A percentile compares a stretch with the other conserved stretches of the same genome.
phyloP scores from a whole-genome alignment of 2,329 filamentous ascomycete genomes.

The Juglanconis juglandina region DNA sequence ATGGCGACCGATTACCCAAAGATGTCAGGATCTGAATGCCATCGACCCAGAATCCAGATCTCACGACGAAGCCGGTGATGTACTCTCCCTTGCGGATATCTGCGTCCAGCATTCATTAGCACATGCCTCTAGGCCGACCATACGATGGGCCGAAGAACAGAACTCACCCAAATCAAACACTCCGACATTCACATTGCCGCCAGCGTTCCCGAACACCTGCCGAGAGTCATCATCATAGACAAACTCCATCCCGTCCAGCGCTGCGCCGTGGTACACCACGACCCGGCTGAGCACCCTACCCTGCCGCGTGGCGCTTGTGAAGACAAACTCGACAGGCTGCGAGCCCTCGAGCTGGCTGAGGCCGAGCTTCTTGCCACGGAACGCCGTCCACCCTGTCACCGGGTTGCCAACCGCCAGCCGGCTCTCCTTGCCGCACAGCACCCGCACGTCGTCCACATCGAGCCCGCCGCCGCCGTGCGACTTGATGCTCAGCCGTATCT shows the following conservation, averaged over 20 bases:
- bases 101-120: constrained; percentile 27
- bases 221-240: constrained; percentile 81
- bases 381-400: constrained; percentile 64
- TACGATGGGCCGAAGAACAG: not conserved
- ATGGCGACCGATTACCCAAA: constrained; percentile 75
- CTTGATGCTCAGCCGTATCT: constrained; percentile 69
- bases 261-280: constrained; percentile 71
- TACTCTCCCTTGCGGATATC: constrained; percentile 84
- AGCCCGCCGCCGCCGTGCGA: constrained; percentile 72
- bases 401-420: constrained; percentile 68
- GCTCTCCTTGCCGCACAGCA: constrained; percentile 68
- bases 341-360: constrained; percentile 68
- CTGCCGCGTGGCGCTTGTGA: constrained; percentile 64
- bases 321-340: constrained; percentile 67
- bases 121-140: not conserved
- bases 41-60: constrained; percentile 80
- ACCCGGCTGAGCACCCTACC: constrained; percentile 73
- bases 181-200: constrained; percentile 66
- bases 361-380: constrained; percentile 71
- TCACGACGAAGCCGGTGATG: constrained; percentile 79
- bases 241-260: constrained; percentile 86
- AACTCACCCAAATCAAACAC: constrained; percentile 72
- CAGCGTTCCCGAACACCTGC: constrained; percentile 81
- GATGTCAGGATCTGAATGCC: constrained; percentile 88
- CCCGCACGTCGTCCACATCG: constrained; percentile 72